These are phyloP conservation scores for Claviceps capensis DNA, from an alignment of 2,329 filamentous ascomycete genomes.

Conservation along the genomic window DNA sequence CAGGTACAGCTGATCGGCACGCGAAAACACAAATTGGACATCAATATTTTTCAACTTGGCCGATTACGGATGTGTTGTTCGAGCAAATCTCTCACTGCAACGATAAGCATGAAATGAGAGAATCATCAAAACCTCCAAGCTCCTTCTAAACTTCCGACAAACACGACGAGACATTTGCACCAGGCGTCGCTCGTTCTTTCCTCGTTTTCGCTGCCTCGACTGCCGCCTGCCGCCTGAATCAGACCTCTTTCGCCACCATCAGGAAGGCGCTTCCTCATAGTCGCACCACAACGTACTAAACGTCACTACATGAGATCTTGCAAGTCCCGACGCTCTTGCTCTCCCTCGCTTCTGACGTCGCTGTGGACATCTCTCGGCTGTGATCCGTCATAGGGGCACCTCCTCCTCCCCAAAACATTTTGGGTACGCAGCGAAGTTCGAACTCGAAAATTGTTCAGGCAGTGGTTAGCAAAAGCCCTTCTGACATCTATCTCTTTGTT, in stretches of 20 bases:
- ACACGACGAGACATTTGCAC: not conserved
- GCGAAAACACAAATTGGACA: not conserved
- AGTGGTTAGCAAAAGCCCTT: not conserved
- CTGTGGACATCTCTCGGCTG: not conserved
- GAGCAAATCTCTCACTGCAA: not conserved
- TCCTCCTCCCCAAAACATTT: slow-evolving; percentile 2
- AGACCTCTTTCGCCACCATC: not conserved
- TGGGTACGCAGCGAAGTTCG: not conserved
- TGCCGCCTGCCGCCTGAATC: not conserved
- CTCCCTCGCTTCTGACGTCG: not conserved
- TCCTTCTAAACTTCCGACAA: not conserved
- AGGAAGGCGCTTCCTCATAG: not conserved
- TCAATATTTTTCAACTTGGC: not conserved
- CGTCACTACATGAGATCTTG: not conserved
- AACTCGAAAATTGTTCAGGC: not conserved
- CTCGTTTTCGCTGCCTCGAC: not conserved
- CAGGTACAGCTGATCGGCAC: not conserved
- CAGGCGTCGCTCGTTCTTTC: not conserved
- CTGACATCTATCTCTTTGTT: slow-evolving; percentile 2
- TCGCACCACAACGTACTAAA: not conserved
- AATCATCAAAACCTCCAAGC: not conserved
- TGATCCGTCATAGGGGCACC: not conserved
- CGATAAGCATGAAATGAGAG: not conserved
- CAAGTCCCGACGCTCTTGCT: not conserved
- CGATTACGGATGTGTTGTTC: not conserved